phyloP scores from a whole-genome alignment of 2,329 filamentous ascomycete genomes.

The Ascomycota sp. region DNA sequence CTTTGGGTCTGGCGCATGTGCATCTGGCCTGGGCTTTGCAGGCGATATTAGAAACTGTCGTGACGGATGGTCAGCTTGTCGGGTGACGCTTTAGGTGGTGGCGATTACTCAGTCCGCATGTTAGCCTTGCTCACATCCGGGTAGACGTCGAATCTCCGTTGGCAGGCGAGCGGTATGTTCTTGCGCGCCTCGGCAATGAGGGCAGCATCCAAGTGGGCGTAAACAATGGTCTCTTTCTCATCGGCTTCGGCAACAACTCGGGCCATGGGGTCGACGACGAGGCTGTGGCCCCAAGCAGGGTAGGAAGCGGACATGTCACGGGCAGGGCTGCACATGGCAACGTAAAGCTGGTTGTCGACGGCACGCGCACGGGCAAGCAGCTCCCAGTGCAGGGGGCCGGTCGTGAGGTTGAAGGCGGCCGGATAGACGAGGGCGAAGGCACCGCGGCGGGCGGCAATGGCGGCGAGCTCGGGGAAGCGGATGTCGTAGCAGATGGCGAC shows the following conservation, averaged over 20 bases:
- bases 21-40: no score
- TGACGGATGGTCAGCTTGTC: no score
- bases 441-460: constrained; percentile 65
- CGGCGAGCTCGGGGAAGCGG: constrained; percentile 83
- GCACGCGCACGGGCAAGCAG: constrained; percentile 63
- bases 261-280: constrained; percentile 75
- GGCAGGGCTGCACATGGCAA: constrained; percentile 78
- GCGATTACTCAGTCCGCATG: constrained; percentile 14
- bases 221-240: constrained; percentile 54
- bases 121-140: constrained; percentile 56
- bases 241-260: constrained; percentile 57
- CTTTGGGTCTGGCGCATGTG: no score
- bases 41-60: no score
- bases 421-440: constrained; percentile 79
- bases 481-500: constrained; percentile 96
- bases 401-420: constrained; percentile 91
- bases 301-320: constrained; percentile 58
- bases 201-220: constrained; percentile 44
- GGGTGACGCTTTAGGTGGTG: no score
- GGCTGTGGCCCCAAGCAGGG: constrained; percentile 76
- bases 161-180: constrained; percentile 62
- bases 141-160: constrained; percentile 88
- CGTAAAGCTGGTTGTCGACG: constrained; percentile 84
- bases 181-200: constrained; percentile 54
- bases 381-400: constrained; percentile 78